phyloP scores from a whole-genome alignment of 352 stramenopile genomes.

The Phytophthora hybrid region DNA sequence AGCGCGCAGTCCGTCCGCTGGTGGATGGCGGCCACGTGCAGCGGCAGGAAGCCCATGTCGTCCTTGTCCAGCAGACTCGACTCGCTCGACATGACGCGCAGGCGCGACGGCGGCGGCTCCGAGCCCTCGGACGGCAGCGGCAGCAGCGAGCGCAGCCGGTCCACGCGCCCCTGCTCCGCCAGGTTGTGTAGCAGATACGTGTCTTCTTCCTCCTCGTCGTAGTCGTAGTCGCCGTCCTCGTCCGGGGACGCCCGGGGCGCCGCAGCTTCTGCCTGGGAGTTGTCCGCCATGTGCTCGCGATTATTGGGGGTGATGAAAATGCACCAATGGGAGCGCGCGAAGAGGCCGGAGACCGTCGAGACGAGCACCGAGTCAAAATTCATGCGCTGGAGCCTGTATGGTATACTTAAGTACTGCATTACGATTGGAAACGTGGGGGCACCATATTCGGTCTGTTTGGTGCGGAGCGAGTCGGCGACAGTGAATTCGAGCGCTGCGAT shows the following conservation, averaged over 20 bases:
- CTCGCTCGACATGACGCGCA: slow-evolving; percentile 61
- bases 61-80: slow-evolving; percentile 79
- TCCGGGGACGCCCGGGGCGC: slow-evolving; percentile 21
- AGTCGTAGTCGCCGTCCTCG: slow-evolving; percentile 45
- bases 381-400: too few relatives aligned
- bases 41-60: slow-evolving; percentile 82
- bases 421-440: too few relatives aligned
- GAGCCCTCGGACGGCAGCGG: slow-evolving; percentile 27
- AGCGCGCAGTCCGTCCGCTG: slow-evolving; percentile 49
- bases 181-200: slow-evolving; percentile 71
- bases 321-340: slow-evolving; percentile 6
- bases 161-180: slow-evolving; percentile 57
- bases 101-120: slow-evolving; percentile 20
- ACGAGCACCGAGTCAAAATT: too few relatives aligned
- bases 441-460: too few relatives aligned
- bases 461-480: too few relatives aligned
- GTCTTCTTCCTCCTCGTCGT: slow-evolving; percentile 48
- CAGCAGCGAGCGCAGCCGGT: slow-evolving; percentile 59
- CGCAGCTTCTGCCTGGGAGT: slow-evolving; percentile 1
- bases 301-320: background rate
- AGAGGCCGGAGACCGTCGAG: background rate
- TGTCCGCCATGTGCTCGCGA: slow-evolving; percentile 7
- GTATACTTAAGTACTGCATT: too few relatives aligned
- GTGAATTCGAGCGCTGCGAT: too few relatives aligned
- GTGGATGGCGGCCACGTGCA: slow-evolving; percentile 80